Percentiles rank a stretch among this genome's conserved stretches.
Conservation (phyloP, 116 monocot genomes). For the Iris pallida region DNA sequence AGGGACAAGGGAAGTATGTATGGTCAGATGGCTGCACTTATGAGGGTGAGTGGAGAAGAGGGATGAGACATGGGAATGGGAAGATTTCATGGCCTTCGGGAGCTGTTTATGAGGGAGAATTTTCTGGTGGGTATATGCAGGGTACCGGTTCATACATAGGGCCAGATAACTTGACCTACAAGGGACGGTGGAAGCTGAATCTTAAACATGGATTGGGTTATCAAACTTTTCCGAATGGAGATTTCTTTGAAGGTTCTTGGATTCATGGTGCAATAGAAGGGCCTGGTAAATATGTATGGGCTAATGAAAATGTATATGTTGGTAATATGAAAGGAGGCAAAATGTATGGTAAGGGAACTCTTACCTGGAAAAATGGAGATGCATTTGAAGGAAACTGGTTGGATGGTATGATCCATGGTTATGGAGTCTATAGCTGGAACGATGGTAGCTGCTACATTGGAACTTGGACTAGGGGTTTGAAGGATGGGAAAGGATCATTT, state of each 20-base stretch:
- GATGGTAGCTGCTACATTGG: conserved; percentile 81
- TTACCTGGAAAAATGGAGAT: conserved; percentile 87
- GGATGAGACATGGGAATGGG: conserved; percentile 87
- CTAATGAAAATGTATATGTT: conserved; percentile 61
- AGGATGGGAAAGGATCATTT: conserved; percentile 91
- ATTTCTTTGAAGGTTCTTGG: conserved; percentile 89
- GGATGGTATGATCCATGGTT: conserved; percentile 87
- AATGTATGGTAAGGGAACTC: conserved; percentile 81
- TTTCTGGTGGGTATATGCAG: conserved; percentile 76
- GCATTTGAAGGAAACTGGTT: conserved; percentile 84
- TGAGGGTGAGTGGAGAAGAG: conserved; percentile 84
- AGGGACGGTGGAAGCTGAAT: conserved; percentile 81
- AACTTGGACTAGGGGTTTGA: conserved; percentile 88
- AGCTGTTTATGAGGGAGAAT: conserved; percentile 76
- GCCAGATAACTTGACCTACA: conserved; percentile 56
- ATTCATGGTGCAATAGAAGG: conserved; percentile 83
- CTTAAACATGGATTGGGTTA: conserved; percentile 77
- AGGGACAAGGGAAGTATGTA: conserved; percentile 73
- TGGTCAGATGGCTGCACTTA: conserved; percentile 85
- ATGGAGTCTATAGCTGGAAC: conserved; percentile 84
- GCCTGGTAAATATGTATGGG: conserved; percentile 83
- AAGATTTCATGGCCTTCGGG: conserved; percentile 74
- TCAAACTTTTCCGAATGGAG: conserved; percentile 77
- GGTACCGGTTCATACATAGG: conserved; percentile 61
- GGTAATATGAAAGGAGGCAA: conserved; percentile 80